A percentile compares a stretch with the other conserved stretches of the same genome.
Conservation (phyloP, 306 rosid species). For the Inga leiocalycina region DNA sequence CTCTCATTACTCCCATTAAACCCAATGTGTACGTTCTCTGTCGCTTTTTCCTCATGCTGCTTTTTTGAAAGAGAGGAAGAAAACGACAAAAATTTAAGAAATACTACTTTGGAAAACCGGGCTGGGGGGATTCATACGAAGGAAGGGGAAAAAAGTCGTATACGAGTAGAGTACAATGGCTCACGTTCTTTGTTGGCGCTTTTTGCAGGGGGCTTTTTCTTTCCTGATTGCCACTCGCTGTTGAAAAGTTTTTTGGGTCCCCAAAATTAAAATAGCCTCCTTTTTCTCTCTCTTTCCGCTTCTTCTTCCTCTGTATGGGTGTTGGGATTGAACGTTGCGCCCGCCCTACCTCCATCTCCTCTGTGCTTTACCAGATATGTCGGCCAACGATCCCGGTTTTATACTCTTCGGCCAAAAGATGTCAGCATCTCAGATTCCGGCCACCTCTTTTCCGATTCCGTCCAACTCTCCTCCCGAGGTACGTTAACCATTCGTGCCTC, state of each 20-base stretch:
- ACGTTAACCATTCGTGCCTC: background rate
- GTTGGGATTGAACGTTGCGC: constrained; percentile 1
- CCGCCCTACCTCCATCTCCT: background rate
- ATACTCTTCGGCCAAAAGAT: constrained; percentile 76
- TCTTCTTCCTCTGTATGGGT: constrained; percentile 30
- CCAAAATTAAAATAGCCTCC: constrained; percentile 13
- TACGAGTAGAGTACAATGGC: constrained; percentile 10
- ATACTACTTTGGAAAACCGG: too few species aligned
- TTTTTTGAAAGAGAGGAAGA: background rate
- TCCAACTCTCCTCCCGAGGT: background rate
- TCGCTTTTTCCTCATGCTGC: background rate
- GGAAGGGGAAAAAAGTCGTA: too few species aligned
- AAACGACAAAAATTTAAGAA: background rate
- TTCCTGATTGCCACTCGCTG: constrained; percentile 25
- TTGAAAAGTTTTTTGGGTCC: constrained; percentile 23
- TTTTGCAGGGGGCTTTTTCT: constrained; percentile 47
- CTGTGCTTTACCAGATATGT: constrained; percentile 30
- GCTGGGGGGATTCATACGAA: too few species aligned
- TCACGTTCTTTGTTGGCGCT: constrained; percentile 42
- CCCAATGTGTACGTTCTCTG: background rate
- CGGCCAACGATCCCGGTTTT: constrained; percentile 49
- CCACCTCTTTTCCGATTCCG: background rate
- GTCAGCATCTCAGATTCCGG: constrained; percentile 51
- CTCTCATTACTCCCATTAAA: too few species aligned
- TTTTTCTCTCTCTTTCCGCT: constrained; percentile 8